Conservation (phyloP, 176 grass and related monocot genomes). For the Otatea glauca region DNA sequence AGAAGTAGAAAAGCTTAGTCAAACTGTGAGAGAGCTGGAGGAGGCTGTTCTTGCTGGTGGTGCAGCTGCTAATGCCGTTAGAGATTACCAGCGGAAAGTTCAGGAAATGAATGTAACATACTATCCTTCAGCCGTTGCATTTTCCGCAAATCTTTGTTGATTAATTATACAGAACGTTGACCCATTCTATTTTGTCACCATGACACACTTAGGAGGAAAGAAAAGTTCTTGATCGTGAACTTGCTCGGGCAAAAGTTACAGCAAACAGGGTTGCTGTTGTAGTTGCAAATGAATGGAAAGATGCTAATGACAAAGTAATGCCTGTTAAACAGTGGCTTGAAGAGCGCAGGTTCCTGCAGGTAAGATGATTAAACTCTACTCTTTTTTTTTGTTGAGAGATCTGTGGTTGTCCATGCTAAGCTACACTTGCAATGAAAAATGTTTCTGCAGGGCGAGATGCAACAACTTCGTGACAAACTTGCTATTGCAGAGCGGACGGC, state of each 20-base stretch:
- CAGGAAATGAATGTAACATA: slow-evolving; percentile 91
- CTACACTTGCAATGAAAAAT: slow-evolving; percentile 21
- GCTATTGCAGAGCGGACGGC: slow-evolving; percentile 79
- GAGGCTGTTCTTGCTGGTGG: slow-evolving; percentile 96
- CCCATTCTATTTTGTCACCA: slow-evolving; percentile 19
- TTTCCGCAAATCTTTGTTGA: slow-evolving; percentile 9
- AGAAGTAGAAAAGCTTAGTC: slow-evolving; percentile 91
- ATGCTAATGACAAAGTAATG: slow-evolving; percentile 99
- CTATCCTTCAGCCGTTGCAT: slow-evolving; percentile 16
- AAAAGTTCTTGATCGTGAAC: slow-evolving; percentile 85
- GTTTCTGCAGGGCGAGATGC: slow-evolving; percentile 85
- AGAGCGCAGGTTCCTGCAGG: slow-evolving; percentile 96
- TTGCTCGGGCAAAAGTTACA: slow-evolving; percentile 87
- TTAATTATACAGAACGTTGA: slow-evolving; percentile 28
- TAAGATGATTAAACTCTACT: slow-evolving; percentile 31
- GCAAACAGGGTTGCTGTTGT: slow-evolving; percentile 95
- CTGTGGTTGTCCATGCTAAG: neutral
- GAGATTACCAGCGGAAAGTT: slow-evolving; percentile 95
- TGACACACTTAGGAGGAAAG: slow-evolving; percentile 76
- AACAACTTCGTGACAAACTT: slow-evolving; percentile 93
- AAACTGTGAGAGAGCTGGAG: slow-evolving; percentile 93
- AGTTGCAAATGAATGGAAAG: slow-evolving; percentile 98
- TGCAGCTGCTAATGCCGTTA: slow-evolving; percentile 92
- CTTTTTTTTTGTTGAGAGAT: slow-evolving; percentile 29
- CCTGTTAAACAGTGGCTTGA: slow-evolving; percentile 99